A percentile compares a stretch with the other conserved stretches of the same genome.
These are phyloP conservation scores for Furcasterigmium sp. DNA, from an alignment of 2,329 filamentous ascomycete genomes.

Conservation along the genomic window DNA sequence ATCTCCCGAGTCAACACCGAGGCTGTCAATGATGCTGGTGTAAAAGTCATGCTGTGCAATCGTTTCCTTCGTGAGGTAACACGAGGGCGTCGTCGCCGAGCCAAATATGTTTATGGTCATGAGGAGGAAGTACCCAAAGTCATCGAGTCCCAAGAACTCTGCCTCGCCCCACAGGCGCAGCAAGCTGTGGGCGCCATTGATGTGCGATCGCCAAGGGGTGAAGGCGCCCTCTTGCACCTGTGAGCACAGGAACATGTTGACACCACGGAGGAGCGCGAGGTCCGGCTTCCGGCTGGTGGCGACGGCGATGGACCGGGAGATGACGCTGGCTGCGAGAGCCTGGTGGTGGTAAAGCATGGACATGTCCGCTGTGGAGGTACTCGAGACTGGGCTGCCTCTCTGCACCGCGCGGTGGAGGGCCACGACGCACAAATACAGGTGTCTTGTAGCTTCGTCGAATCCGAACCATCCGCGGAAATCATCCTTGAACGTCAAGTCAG, in stretches of 20 bases:
- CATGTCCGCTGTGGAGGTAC: neutral
- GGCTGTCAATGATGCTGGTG: neutral
- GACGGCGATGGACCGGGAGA: neutral
- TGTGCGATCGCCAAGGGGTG: neutral
- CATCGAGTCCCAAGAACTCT: neutral
- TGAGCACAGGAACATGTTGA: neutral
- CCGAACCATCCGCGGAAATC: neutral
- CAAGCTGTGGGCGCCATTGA: neutral
- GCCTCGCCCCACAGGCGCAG: neutral
- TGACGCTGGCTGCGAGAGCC: neutral
- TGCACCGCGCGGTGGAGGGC: neutral
- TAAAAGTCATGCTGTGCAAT: neutral
- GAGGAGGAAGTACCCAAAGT: neutral
- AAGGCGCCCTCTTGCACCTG: slow-evolving; percentile 1
- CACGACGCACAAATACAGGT: slow-evolving; percentile 2
- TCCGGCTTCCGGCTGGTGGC: neutral
- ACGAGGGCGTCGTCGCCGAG: neutral
- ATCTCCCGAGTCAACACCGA: neutral
- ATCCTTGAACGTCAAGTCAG: too few relatives aligned
- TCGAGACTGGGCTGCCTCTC: neutral
- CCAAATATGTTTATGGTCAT: slow-evolving; percentile 1
- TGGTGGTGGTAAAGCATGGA: slow-evolving; percentile 1
- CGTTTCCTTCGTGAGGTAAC: neutral
- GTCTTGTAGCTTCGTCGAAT: neutral
- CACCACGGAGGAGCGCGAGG: neutral